These are phyloP conservation scores for Lipomyces lipofer DNA, from an alignment of 805 yeast genomes.

Conservation along the genomic window DNA sequence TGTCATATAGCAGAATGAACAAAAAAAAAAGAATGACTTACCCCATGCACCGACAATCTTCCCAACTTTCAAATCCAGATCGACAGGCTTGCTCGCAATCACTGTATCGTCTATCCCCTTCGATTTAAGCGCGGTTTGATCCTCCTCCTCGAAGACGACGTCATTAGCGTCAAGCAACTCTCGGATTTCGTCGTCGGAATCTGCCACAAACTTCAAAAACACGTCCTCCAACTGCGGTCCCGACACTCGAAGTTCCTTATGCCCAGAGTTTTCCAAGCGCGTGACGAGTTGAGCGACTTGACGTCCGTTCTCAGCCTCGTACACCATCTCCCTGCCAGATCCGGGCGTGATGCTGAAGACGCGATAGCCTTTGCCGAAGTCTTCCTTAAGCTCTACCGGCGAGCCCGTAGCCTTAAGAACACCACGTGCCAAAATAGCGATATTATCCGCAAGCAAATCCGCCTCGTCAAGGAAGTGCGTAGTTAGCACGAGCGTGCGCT, in stretches of 20 bases:
- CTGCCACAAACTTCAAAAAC: constrained; percentile 36
- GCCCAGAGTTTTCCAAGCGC: constrained; percentile 9
- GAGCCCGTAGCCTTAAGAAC: constrained; percentile 37
- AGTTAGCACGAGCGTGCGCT: constrained; percentile 37
- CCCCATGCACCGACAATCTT: constrained; percentile 15
- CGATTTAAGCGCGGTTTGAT: constrained; percentile 2
- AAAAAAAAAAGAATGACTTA: not conserved
- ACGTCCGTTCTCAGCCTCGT: constrained; percentile 8
- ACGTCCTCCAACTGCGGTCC: constrained; percentile 41
- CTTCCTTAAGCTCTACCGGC: constrained; percentile 37
- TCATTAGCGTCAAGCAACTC: constrained; percentile 14
- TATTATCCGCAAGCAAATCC: constrained; percentile 39
- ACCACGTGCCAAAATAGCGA: constrained; percentile 40
- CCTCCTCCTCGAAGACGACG: not conserved
- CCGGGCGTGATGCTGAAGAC: constrained; percentile 20
- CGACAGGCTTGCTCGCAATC: not conserved
- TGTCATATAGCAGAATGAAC: not conserved
- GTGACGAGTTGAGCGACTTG: constrained; percentile 11
- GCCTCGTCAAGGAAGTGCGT: constrained; percentile 44
- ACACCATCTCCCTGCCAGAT: constrained; percentile 24
- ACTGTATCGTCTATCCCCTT: not conserved
- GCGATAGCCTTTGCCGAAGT: constrained; percentile 39
- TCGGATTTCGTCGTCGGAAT: constrained; percentile 23
- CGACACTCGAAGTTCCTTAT: constrained; percentile 28
- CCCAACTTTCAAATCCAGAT: constrained; percentile 10